These are phyloP conservation scores for Ramalina intermedia DNA, from an alignment of 495 filamentous ascomycete genomes.

Conservation along the genomic window DNA sequence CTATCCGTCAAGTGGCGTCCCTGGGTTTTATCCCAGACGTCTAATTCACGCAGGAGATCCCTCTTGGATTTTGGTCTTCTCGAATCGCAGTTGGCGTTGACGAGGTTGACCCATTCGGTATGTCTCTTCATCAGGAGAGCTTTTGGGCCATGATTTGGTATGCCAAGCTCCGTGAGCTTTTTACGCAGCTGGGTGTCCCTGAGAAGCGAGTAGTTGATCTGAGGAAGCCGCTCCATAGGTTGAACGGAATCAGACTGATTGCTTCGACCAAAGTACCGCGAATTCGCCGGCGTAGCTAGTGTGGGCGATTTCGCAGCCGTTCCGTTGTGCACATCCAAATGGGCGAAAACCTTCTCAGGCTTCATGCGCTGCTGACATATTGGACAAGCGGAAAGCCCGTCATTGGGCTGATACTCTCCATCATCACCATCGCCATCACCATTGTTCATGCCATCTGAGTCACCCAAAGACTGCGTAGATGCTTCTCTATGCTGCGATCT, in stretches of 20 bases:
- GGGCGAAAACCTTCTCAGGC: conserved; percentile 50
- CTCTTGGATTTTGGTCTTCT: conserved; percentile 50
- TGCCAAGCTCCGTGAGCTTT: conserved; percentile 71
- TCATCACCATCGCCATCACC: conserved; percentile 20
- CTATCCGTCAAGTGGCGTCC: conserved; percentile 17
- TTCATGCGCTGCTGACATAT: conserved; percentile 70
- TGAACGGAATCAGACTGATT: conserved; percentile 10
- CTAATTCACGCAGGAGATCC: conserved; percentile 62
- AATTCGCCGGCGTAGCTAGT: conserved; percentile 1
- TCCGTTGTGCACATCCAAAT: conserved; percentile 46
- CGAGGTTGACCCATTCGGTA: conserved; percentile 86
- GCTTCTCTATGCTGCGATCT: conserved; percentile 20
- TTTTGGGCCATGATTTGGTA: conserved; percentile 53
- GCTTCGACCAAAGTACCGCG: neutral
- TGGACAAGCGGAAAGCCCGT: conserved; percentile 70
- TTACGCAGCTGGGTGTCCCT: conserved; percentile 62
- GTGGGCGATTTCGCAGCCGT: neutral
- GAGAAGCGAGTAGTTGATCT: conserved; percentile 66
- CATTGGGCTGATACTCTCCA: conserved; percentile 35
- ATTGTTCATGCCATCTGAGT: conserved; percentile 17
- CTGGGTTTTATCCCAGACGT: conserved; percentile 71
- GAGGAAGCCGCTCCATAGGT: conserved; percentile 48
- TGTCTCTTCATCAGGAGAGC: conserved; percentile 62
- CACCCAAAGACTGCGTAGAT: conserved; percentile 10
- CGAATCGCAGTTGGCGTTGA: conserved; percentile 93